Conservation (phyloP, 768 basidiomycete genomes). For the Macrocybe gigantea region DNA sequence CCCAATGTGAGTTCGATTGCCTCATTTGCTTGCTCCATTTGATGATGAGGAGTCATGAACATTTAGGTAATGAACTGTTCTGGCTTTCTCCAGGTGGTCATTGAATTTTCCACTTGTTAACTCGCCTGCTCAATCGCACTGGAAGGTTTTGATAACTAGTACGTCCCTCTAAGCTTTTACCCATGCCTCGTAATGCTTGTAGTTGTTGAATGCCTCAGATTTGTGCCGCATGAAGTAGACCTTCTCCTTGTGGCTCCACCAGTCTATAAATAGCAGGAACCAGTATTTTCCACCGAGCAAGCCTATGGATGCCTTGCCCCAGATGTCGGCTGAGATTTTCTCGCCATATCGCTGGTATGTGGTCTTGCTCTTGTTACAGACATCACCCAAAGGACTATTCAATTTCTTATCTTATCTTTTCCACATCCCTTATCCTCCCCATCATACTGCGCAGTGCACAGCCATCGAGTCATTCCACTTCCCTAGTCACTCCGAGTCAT, state of each 20-base stretch:
- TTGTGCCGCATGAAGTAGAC: slow-evolving; percentile 15
- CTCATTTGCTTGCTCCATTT: slow-evolving; percentile 23
- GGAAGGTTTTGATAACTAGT: slow-evolving; percentile 14
- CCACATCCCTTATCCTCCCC: too few relatives aligned
- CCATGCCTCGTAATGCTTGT: slow-evolving; percentile 6
- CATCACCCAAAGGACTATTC: too few relatives aligned
- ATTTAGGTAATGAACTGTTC: slow-evolving; percentile 24
- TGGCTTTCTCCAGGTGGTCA: slow-evolving; percentile 15
- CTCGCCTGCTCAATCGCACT: slow-evolving; percentile 26
- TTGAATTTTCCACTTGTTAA: slow-evolving; percentile 18
- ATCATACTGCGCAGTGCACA: too few relatives aligned
- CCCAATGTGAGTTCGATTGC: slow-evolving; percentile 17
- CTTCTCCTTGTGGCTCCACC: slow-evolving; percentile 19
- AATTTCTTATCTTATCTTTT: too few relatives aligned
- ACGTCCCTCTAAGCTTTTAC: slow-evolving; percentile 14
- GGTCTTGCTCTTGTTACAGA: too few relatives aligned
- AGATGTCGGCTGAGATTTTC: slow-evolving; percentile 20
- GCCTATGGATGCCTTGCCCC: slow-evolving; percentile 33
- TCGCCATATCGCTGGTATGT: slow-evolving; percentile 24
- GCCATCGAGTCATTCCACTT: too few relatives aligned
- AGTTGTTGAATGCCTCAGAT: slow-evolving; percentile 10
- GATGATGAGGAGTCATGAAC: slow-evolving; percentile 26
- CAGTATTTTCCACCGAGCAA: slow-evolving; percentile 21
- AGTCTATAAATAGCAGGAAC: slow-evolving; percentile 31
- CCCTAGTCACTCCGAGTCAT: too few relatives aligned